Conservation (phyloP, 352 stramenopile genomes). For the Globisporangium rhizosaccharum region DNA sequence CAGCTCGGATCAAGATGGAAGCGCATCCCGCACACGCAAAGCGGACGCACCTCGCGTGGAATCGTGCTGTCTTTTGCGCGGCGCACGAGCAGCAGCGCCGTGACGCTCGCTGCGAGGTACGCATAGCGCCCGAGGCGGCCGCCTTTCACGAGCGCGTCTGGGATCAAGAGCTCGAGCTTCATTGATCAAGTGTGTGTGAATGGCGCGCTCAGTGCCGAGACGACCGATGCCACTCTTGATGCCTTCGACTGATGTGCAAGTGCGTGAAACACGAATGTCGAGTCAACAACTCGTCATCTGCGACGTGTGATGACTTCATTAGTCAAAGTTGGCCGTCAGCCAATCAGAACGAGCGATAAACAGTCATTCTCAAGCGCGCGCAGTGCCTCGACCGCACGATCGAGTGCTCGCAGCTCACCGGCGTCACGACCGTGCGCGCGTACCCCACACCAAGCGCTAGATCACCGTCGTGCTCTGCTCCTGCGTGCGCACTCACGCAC, state of each 20-base stretch:
- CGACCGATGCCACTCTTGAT: no score
- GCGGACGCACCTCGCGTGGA: slow-evolving; percentile 12
- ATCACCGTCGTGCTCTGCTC: no score
- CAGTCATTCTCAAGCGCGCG: no score
- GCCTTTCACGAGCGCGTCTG: slow-evolving; percentile 6
- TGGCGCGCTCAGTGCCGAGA: neutral
- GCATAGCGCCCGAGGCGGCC: slow-evolving; percentile 10
- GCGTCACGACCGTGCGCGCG: no score
- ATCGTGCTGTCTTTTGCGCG: slow-evolving; percentile 16
- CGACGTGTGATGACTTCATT: neutral
- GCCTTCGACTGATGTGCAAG: neutral
- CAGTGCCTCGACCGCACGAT: no score
- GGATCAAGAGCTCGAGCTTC: slow-evolving; percentile 16
- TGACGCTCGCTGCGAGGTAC: slow-evolving; percentile 11
- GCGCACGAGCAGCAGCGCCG: slow-evolving; percentile 13
- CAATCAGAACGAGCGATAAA: neutral
- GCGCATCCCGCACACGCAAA: neutral
- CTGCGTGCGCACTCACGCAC: no score
- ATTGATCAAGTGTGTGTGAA: neutral
- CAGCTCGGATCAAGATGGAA: neutral
- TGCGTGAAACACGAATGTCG: neutral
- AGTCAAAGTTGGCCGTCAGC: no score
- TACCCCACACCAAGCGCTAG: no score
- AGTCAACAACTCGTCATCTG: neutral
- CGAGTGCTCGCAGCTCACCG: no score